Base-by-base conservation (phyloP, 805 yeast species). In the Zygosaccharomyces kombuchaensis region DNA sequence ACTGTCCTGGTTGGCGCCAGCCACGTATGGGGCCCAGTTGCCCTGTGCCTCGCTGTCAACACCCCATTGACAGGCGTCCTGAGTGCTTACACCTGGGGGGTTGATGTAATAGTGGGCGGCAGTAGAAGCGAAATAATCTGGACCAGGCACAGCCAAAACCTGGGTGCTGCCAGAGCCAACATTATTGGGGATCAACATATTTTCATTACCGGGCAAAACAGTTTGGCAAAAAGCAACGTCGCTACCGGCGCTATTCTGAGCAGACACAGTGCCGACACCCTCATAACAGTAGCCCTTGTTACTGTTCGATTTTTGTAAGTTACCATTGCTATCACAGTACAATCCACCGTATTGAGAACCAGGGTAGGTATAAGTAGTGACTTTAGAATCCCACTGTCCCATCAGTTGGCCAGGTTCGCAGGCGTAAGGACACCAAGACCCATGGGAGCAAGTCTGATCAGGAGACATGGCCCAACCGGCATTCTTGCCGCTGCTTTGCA, bases 11-110 rank as follows among this genome's bases (percentile, higher is more conserved):
- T 88, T 88, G 50, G 90, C 87, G 53, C 96, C 96, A 12, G 93
- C 95, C 52, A 89, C 96, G 57, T 87, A 88, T 22, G 96, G 96
- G 12, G 96, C 69, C 96, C 96, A 89, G 75, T 88, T 88, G 47
- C 96, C 96, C 53, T 72, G 71, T 13, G 93, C 82, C 48, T 84
- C 70, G 40, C 71, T 66, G 25, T 73, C 73, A 13, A 83, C 67
- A 4, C 96, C 96, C 96, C 96, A 88, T 53, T 76, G 75, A 67
- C 96, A 87, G 29, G 84, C 95, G 34, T 87, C 91, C 8, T 70
- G 72, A 22, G 80, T 74, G 27, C 86, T 77, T 23, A 82, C 82
- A 47, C 96, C 96, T 17, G 95, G 95, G 19, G 88, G 78, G 66
- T 87, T 87, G 60, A 87, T 65, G 66, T 87, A 88, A 71, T 76